Conservation (phyloP, 2,329 filamentous ascomycete genomes). For the Colletotrichum falcatum region DNA sequence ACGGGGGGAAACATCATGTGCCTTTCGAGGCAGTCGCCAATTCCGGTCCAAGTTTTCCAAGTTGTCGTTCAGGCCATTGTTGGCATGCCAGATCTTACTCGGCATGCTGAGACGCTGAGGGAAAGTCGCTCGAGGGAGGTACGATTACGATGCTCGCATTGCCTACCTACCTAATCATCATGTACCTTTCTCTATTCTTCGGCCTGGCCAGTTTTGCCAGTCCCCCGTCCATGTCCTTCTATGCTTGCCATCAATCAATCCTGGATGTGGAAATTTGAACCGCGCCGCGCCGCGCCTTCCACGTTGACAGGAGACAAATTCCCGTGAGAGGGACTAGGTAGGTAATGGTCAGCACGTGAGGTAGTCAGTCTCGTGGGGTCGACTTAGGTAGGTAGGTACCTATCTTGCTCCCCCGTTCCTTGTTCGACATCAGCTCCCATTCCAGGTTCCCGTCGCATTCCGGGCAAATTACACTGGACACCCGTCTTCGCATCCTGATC, state of each 20-base stretch:
- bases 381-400: no score
- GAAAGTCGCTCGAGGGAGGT: background rate
- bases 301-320: background rate
- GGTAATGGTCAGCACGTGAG: background rate
- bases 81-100: conserved; percentile 24
- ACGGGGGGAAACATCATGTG: background rate
- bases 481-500: background rate
- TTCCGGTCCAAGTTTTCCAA: conserved; percentile 10
- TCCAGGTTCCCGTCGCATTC: background rate
- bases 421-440: conserved; percentile 3
- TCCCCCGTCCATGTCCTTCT: background rate
- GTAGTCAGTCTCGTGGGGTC: background rate
- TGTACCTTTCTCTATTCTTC: background rate
- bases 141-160: background rate
- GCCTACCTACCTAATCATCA: background rate
- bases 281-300: background rate
- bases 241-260: no score
- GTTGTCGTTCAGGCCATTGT: background rate
- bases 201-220: background rate
- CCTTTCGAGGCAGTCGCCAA: conserved; percentile 1
- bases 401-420: no score
- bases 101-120: background rate
- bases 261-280: background rate
- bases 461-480: background rate
- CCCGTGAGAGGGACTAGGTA: background rate